phyloP scores from a whole-genome alignment of 2,329 filamentous ascomycete species.

The Tolypocladium inflatum region DNA sequence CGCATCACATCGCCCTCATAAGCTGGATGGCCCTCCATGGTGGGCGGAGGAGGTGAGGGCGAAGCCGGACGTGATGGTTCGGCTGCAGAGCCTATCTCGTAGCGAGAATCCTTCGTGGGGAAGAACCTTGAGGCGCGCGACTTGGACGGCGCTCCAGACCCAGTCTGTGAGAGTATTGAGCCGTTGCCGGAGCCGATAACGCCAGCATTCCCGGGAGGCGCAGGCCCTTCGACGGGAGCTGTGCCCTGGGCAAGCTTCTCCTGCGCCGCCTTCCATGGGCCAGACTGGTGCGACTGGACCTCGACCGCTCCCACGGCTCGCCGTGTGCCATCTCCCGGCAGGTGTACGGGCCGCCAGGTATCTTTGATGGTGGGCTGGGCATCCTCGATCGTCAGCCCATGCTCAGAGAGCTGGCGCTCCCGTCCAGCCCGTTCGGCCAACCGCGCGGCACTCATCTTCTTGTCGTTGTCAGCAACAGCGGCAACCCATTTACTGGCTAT shows the following conservation, averaged over 20 bases:
- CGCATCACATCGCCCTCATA: slow-evolving; percentile 57
- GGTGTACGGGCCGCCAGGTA: slow-evolving; percentile 39
- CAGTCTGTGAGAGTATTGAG: slow-evolving; percentile 16
- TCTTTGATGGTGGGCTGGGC: slow-evolving; percentile 40
- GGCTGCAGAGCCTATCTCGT: slow-evolving; percentile 23
- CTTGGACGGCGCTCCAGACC: slow-evolving; percentile 28
- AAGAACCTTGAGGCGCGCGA: slow-evolving; percentile 52
- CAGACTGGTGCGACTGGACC: slow-evolving; percentile 15
- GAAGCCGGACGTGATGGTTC: slow-evolving; percentile 40
- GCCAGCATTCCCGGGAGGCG: slow-evolving; percentile 12
- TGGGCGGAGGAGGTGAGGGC: slow-evolving; percentile 64
- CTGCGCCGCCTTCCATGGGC: slow-evolving; percentile 20
- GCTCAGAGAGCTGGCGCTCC: slow-evolving; percentile 33
- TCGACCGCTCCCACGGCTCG: slow-evolving; percentile 15
- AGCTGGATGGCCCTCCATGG: slow-evolving; percentile 59
- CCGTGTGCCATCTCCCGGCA: slow-evolving; percentile 25
- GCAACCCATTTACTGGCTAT: slow-evolving; percentile 32
- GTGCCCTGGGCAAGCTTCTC: slow-evolving; percentile 12
- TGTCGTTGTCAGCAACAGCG: slow-evolving; percentile 36
- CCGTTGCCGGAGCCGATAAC: slow-evolving; percentile 16
- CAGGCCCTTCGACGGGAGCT: slow-evolving; percentile 12
- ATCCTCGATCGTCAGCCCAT: slow-evolving; percentile 33
- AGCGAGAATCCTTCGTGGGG: slow-evolving; percentile 40
- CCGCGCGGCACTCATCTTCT: slow-evolving; percentile 29
- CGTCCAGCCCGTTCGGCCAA: slow-evolving; percentile 29